A percentile compares a stretch with the other conserved stretches of the same genome.
Conservation (phyloP, 257 asterid genomes). For the Verbena officinalis region DNA sequence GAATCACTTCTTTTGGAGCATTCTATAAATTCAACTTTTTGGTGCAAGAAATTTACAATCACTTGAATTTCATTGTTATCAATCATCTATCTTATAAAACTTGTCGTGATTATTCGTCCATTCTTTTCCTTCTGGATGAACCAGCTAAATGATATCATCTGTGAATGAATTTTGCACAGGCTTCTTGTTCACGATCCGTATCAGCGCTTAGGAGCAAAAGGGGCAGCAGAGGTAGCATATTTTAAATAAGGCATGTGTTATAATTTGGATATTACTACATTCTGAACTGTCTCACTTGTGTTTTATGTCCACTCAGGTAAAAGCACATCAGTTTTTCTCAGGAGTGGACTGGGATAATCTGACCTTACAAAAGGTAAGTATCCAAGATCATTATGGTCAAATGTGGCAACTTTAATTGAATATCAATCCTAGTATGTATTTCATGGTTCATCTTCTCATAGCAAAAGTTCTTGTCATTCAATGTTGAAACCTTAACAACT, state of each 20-base stretch:
- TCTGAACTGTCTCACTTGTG: slow-evolving; percentile 22
- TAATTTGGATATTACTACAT: slow-evolving; percentile 21
- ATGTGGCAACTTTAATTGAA: slow-evolving; percentile 13
- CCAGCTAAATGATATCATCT: slow-evolving; percentile 30
- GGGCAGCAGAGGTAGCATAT: slow-evolving; percentile 79
- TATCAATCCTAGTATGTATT: slow-evolving; percentile 12
- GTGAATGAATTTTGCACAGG: slow-evolving; percentile 45
- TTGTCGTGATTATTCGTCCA: background rate
- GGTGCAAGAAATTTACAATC: slow-evolving; percentile 18
- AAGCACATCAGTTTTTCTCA: slow-evolving; percentile 77
- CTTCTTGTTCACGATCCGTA: slow-evolving; percentile 82
- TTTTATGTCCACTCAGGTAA: slow-evolving; percentile 60
- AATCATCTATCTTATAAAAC: slow-evolving; percentile 20
- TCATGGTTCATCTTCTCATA: background rate
- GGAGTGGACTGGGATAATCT: slow-evolving; percentile 98
- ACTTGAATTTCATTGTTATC: slow-evolving; percentile 15
- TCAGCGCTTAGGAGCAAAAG: slow-evolving; percentile 86
- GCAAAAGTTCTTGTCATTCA: slow-evolving; percentile 22
- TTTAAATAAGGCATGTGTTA: slow-evolving; percentile 18
- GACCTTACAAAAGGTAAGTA: slow-evolving; percentile 72
- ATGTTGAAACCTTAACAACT: slow-evolving; percentile 14
- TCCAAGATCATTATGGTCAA: slow-evolving; percentile 16
- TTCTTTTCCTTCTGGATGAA: slow-evolving; percentile 22
- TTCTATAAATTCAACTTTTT: background rate
- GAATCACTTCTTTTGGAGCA: slow-evolving; percentile 4